Conservation (phyloP, 768 basidiomycete species). For the Cystofilobasidium ferigula region DNA sequence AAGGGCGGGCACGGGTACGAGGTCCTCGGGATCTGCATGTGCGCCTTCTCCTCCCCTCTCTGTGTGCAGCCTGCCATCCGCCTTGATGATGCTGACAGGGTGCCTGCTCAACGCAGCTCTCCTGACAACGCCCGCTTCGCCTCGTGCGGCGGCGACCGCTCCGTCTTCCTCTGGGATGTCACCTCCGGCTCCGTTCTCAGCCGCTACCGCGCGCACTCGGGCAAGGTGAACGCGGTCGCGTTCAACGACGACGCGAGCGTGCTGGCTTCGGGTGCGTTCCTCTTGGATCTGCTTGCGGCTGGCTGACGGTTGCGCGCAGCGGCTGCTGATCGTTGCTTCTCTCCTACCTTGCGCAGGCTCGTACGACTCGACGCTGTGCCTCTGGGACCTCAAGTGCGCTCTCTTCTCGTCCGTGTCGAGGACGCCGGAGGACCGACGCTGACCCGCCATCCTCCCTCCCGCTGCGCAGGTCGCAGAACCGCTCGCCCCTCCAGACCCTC, state of each 20-base stretch:
- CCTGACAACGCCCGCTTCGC: conserved; percentile 91
- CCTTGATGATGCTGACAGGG: not conserved
- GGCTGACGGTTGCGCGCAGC: not conserved
- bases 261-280: conserved; percentile 67
- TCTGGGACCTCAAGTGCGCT: conserved; percentile 26
- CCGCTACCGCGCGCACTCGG: conserved; percentile 75
- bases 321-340: not conserved
- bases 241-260: conserved; percentile 42
- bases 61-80: not conserved
- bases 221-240: conserved; percentile 79
- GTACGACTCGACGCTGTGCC: conserved; percentile 19
- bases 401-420: no score
- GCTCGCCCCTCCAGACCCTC: conserved; percentile 39
- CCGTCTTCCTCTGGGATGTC: conserved; percentile 93
- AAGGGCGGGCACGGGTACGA: conserved; percentile 91
- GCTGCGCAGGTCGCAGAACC: conserved; percentile 23
- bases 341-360: conserved; percentile 1
- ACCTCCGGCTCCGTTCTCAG: conserved; percentile 70
- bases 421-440: not conserved
- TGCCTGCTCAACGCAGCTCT: conserved; percentile 45
- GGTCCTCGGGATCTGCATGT: conserved; percentile 83
- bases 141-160: conserved; percentile 85
- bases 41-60: conserved; percentile 37
- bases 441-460: not conserved
- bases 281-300: not conserved